Conservation (phyloP, 2,329 filamentous ascomycete species). For the Apiospora pterosperma region DNA sequence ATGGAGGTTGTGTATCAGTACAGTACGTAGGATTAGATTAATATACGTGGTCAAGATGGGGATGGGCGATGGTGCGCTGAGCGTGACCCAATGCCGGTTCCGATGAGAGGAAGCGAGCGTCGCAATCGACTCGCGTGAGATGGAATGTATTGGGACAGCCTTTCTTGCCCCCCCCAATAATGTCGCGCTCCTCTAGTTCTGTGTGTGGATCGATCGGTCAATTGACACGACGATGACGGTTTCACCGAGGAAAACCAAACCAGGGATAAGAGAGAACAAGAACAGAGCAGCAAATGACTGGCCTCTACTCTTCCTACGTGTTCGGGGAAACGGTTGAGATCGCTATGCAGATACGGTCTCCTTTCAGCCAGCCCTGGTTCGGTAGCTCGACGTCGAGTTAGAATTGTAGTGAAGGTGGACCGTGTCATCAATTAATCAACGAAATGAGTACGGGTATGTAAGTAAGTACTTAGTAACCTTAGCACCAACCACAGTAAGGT, state of each 20-base stretch:
- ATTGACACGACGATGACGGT: not conserved
- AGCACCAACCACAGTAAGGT: too few species aligned
- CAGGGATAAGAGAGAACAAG: not conserved
- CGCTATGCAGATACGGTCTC: not conserved
- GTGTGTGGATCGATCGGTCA: not conserved
- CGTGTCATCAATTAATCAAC: slow-evolving; percentile 3
- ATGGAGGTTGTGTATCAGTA: slow-evolving; percentile 9
- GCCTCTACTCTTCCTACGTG: not conserved
- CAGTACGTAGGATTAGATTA: not conserved
- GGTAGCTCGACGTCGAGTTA: slow-evolving; percentile 1
- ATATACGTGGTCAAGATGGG: not conserved
- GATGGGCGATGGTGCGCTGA: not conserved
- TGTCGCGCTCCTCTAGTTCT: not conserved
- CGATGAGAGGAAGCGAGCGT: not conserved
- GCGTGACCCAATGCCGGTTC: not conserved
- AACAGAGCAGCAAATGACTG: not conserved
- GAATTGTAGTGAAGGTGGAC: slow-evolving; percentile 1
- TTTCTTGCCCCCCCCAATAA: not conserved
- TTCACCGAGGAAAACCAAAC: not conserved
- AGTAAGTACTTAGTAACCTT: too few species aligned
- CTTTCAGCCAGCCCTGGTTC: slow-evolving; percentile 1
- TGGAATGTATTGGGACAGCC: not conserved
- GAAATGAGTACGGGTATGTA: too few species aligned
- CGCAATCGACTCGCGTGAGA: slow-evolving; percentile 4
- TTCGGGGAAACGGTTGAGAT: not conserved